phyloP scores from a whole-genome alignment of 495 filamentous ascomycete genomes.

The Neurospora discreta region DNA sequence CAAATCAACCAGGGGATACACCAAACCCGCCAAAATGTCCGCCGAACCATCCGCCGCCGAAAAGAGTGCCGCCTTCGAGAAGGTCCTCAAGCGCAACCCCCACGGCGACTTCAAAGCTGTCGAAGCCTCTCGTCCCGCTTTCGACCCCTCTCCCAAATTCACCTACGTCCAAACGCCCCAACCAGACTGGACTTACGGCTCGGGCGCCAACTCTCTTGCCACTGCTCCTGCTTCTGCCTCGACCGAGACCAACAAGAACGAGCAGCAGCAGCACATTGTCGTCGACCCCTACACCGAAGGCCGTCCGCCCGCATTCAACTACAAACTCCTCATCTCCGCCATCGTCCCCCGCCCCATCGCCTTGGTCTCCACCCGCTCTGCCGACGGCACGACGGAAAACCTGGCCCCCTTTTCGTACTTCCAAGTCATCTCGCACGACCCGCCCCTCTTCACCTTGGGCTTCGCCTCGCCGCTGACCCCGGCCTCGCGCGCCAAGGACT shows the following conservation, averaged over 20 bases:
- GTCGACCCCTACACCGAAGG: slow-evolving; percentile 74
- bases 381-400: slow-evolving; percentile 43
- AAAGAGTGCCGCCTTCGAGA: slow-evolving; percentile 26
- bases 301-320: slow-evolving; percentile 61
- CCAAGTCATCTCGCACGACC: slow-evolving; percentile 75
- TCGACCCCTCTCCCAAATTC: slow-evolving; percentile 40
- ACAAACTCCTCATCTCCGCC: slow-evolving; percentile 83
- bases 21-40: slow-evolving; percentile 22
- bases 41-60: slow-evolving; percentile 7
- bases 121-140: slow-evolving; percentile 64
- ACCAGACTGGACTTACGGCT: slow-evolving; percentile 68
- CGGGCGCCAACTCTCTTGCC: slow-evolving; percentile 43
- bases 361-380: slow-evolving; percentile 39
- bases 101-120: slow-evolving; percentile 69
- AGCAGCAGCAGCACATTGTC: slow-evolving; percentile 46
- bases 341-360: slow-evolving; percentile 73
- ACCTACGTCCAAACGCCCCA: slow-evolving; percentile 58
- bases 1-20: neutral
- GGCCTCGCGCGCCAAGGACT: slow-evolving; percentile 52
- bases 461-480: slow-evolving; percentile 43
- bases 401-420: slow-evolving; percentile 84
- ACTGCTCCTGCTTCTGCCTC: neutral
- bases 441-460: slow-evolving; percentile 78
- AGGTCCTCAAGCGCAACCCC: slow-evolving; percentile 46
- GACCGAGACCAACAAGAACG: neutral